A percentile compares a stretch with the other conserved stretches of the same genome.
These are phyloP conservation scores for Panaeolus cyanescens DNA, from an alignment of 768 basidiomycete species.

Conservation along the genomic window DNA sequence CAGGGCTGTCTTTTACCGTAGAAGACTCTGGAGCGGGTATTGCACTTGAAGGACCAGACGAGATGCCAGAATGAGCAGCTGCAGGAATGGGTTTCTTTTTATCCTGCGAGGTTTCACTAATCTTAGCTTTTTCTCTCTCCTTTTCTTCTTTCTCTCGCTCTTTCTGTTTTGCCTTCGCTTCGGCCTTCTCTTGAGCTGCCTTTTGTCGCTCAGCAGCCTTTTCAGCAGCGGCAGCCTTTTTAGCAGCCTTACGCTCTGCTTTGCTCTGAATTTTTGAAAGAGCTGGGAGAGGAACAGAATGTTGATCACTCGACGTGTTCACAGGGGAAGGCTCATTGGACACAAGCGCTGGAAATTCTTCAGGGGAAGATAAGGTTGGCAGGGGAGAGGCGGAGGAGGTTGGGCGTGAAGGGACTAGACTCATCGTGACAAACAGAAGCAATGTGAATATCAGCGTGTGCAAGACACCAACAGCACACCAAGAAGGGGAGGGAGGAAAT, in stretches of 20 bases:
- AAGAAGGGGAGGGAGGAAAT: slow-evolving; percentile 49
- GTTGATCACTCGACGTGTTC: slow-evolving; percentile 29
- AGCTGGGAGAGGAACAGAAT: slow-evolving; percentile 23
- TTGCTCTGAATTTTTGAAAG: slow-evolving; percentile 52
- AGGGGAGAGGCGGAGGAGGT: slow-evolving; percentile 54
- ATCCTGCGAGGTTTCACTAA: slow-evolving; percentile 10
- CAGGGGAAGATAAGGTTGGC: slow-evolving; percentile 39
- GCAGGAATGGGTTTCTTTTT: neutral
- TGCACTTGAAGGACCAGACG: neutral
- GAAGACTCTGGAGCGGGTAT: neutral
- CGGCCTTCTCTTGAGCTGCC: slow-evolving; percentile 58
- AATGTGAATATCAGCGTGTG: slow-evolving; percentile 53
- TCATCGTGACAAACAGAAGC: slow-evolving; percentile 32
- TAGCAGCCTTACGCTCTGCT: slow-evolving; percentile 62
- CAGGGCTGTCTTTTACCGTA: neutral
- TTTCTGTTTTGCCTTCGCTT: slow-evolving; percentile 54
- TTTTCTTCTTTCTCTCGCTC: slow-evolving; percentile 56
- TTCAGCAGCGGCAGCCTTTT: slow-evolving; percentile 63
- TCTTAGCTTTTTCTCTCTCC: slow-evolving; percentile 52
- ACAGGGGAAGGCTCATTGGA: slow-evolving; percentile 18
- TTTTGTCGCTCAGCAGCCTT: slow-evolving; percentile 64
- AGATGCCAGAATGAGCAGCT: neutral
- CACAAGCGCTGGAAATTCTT: slow-evolving; percentile 76
- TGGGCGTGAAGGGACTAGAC: slow-evolving; percentile 38
- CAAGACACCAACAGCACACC: slow-evolving; percentile 49